Evolutionary conservation across 2,329 filamentous ascomycete genomes (phyloP), one percentile per base, ranked within the genome.

Genomic region (Simplicillium sp.): DNA sequence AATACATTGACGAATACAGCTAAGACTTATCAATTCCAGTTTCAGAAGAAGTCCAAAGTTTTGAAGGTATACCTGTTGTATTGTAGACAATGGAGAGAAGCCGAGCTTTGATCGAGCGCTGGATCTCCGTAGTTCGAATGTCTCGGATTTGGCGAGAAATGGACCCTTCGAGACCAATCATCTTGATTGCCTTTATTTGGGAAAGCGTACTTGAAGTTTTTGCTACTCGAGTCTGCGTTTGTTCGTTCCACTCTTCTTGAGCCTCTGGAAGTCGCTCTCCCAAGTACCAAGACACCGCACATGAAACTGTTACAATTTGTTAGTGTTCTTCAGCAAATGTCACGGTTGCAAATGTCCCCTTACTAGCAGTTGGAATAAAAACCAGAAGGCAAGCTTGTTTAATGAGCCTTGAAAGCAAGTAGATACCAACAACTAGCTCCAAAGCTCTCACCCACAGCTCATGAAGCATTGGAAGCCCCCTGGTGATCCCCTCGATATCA

Each of bases 371-470:
- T 9, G 20, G 20, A 25, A 25, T 9, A 25, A 25, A 9, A 25
- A 25, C 20, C 20, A 25, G 9, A 25, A 25, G 9, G 6, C 6
- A 25, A 25, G 20, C 20, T 25, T 9, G 6, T 25, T 9, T 9
- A 25, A 25, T 3, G 42, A 32, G 8, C 39, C 2, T 63, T 61
- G 37, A 33, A 13, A 50, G 32, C 8, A 46, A n/a, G 20, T 44
- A 48, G 12, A 43, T 41, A 12, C 41, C 48, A 4, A 48, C 11
- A 6, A 17, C 46, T 20, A 47, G 25, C 36, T 50, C 44, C 7
- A 36, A 8, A 36, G 16, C 29, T 78, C 52, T 50, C 1, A 60
- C 57, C 61, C 61, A 64, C 4, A 56, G 44, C 16, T 62, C 58
- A 44, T 60, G 52, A 11, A 62, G 37, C 5, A 39, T 38, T 5